Evolutionary conservation across 2,329 filamentous ascomycete species (phyloP), one percentile per base, ranked within the genome.

Genomic region (Juglanconis juglandina): DNA sequence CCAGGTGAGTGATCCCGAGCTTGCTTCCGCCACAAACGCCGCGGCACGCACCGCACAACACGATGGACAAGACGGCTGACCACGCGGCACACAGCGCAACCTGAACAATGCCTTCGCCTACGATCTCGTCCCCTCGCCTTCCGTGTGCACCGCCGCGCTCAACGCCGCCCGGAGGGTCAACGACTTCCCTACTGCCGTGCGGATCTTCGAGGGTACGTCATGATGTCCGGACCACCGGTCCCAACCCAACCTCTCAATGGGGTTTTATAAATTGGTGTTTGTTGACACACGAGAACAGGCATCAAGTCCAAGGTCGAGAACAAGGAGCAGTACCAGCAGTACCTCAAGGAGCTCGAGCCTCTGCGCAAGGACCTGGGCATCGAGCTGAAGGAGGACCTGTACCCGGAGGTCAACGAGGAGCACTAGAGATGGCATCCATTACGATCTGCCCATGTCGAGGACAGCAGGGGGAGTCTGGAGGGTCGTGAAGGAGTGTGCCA

Each of bases 221-320:
- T 50, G 48, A 24, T 33, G 33, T 13, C 33, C 13, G 10, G 24
- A 24, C 24, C 24, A 24, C 24, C 24, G 24, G 24, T 24, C 24
- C 24, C 24, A 24, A 24, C 24, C 24, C 24, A 24, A 24, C 24
- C 24, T 24, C 24, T 24, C 24, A 24, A 24, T 24, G 24, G 24
- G 24, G 24, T 2, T 2, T 24, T 2, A 24, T 24, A 1, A 24
- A 24, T 24, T 24, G 24, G 24, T 24, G 24, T 24, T 24, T 24
- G 24, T 24, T 24, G 24, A 24, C 24, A 24, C 24, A 24, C 51
- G 34, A 42, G 17, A 59, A 66, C 66, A 96, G 93, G 94, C 73
- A 90, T 99, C 86, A 97, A 96, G 83, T 91, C 92, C 79, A 99
- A 99, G 87, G 95, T 98, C 70, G 95, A 99, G 87, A 99, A 96